Base-by-base conservation (phyloP, 2,329 filamentous ascomycete species). In the Lasiodiplodia citricola region DNA sequence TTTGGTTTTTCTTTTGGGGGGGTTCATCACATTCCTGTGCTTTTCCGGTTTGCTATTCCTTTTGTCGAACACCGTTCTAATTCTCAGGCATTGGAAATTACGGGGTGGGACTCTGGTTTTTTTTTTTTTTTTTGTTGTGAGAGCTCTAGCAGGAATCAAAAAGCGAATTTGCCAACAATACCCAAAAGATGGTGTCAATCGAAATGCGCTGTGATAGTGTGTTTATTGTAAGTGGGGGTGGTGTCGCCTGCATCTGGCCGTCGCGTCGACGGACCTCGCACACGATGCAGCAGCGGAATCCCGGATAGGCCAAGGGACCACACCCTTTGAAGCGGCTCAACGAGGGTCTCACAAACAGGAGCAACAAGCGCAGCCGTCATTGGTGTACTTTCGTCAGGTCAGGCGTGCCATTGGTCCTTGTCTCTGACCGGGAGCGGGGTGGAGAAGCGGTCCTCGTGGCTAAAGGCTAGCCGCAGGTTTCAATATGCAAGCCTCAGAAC, bases 61-160 rank as follows among this genome's bases (percentile, higher is more conserved):
- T 57, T 62, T 51, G 38, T 54, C 55, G 23, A 58, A 41, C 25
- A 23, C 64, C 37, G 50, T 41, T 67, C 64, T 67, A 67, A 67
- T 67, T 67, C 57, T 62, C 38, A 57, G 64, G 64, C 54, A 67
- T 67, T 67, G 64, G 64, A 67, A 57, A 56, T 56, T 37, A 58
- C 38, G 28, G 64, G 38, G 63, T 35, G 64, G 64, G 23, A 50
- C 37, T 62, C 38, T 62, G 57, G 44, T 44, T 44, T 44, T 44
- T 44, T 44, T 47, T 47, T 47, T 47, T 47, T 47, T 62, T 62
- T 50, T 58, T 28, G 28, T 23, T 50, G 57, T 16, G 56, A 62
- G 57, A 62, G 38, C 28, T 25, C 41, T 62, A 62, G 57, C 57
- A 62, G 57, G 57, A 62, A 62, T 62, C 57, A 28, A 62, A 62